A percentile compares a stretch with the other conserved stretches of the same genome.
These are phyloP conservation scores for Barbatosphaeria neglecta DNA, from an alignment of 495 filamentous ascomycete genomes.

Conservation along the genomic window DNA sequence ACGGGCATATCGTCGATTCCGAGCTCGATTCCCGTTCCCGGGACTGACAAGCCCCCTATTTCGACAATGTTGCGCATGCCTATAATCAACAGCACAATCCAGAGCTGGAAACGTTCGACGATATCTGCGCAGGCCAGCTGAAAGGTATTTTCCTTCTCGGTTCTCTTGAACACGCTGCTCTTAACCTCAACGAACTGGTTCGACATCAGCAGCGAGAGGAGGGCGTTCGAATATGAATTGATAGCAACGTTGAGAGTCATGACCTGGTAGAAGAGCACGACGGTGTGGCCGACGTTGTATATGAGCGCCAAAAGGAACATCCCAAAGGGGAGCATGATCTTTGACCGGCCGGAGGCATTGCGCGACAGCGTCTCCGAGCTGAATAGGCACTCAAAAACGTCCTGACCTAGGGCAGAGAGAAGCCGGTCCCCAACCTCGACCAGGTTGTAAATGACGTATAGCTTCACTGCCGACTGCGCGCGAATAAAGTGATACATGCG, in stretches of 20 bases:
- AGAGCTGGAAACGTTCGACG: constrained; percentile 94
- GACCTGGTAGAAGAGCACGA: constrained; percentile 88
- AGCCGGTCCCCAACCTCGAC: constrained; percentile 82
- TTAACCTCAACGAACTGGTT: constrained; percentile 99
- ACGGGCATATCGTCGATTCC: constrained; percentile 30
- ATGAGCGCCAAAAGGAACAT: constrained; percentile 79
- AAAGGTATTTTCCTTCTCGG: constrained; percentile 95
- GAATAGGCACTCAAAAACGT: constrained; percentile 92
- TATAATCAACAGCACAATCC: constrained; percentile 94
- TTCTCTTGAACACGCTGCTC: constrained; percentile 90
- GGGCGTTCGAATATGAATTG: constrained; percentile 94
- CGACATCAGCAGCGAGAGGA: constrained; percentile 80
- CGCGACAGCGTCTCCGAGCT: constrained; percentile 84
- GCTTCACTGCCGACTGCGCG: constrained; percentile 90
- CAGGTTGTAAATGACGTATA: constrained; percentile 97
- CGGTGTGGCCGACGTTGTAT: constrained; percentile 80
- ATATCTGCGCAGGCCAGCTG: constrained; percentile 93
- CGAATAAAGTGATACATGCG: constrained; percentile 97
- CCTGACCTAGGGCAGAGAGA: constrained; percentile 82
- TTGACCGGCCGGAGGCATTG: constrained; percentile 77
- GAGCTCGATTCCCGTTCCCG: constrained; percentile 28
- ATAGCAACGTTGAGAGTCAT: constrained; percentile 96
- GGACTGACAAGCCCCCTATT: constrained; percentile 56
- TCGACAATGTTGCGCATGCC: constrained; percentile 92
- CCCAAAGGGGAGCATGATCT: constrained; percentile 79